A percentile compares a stretch with the other conserved stretches of the same genome.
Evolutionary conservation across 2,329 filamentous ascomycete genomes (phyloP).

Genomic region (Leptographium wingfieldii): DNA sequence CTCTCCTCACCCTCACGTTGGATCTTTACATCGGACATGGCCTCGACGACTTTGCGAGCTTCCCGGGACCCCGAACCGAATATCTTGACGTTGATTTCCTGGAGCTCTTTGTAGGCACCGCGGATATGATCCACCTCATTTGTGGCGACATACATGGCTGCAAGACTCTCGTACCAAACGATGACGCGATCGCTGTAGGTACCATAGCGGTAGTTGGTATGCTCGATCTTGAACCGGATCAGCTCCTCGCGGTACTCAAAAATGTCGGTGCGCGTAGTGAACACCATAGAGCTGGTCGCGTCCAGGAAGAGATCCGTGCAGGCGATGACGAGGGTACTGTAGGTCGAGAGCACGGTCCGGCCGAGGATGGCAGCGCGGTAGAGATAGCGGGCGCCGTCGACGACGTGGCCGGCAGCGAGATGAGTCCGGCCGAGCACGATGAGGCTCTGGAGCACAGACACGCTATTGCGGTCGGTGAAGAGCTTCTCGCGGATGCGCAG

Average conservation of each 20-base stretch:
- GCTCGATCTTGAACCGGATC: slow-evolving; percentile 25
- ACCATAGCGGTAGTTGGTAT: slow-evolving; percentile 23
- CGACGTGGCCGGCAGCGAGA: slow-evolving; percentile 13
- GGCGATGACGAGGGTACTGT: slow-evolving; percentile 19
- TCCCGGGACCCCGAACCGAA: no score
- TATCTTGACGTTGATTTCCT: slow-evolving; percentile 20
- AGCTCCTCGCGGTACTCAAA: slow-evolving; percentile 25
- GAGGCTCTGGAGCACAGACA: slow-evolving; percentile 23
- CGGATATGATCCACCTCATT: slow-evolving; percentile 13
- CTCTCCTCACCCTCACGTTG: slow-evolving; percentile 6
- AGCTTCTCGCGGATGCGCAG: slow-evolving; percentile 23
- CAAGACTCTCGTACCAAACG: slow-evolving; percentile 22
- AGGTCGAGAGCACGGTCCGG: slow-evolving; percentile 19
- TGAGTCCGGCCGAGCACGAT: slow-evolving; percentile 24
- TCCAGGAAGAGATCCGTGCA: slow-evolving; percentile 24
- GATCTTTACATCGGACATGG: slow-evolving; percentile 17
- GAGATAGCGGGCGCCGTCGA: slow-evolving; percentile 20
- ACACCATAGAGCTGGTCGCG: slow-evolving; percentile 21
- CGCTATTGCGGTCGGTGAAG: slow-evolving; percentile 22
- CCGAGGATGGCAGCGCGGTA: slow-evolving; percentile 23
- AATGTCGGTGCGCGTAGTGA: slow-evolving; percentile 23
- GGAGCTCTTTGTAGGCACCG: slow-evolving; percentile 21
- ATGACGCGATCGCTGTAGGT: slow-evolving; percentile 22
- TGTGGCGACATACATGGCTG: slow-evolving; percentile 24
- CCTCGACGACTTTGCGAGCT: slow-evolving; percentile 19